Evolutionary conservation across 768 basidiomycete species (phyloP).

Genomic region (Epithele typhae): DNA sequence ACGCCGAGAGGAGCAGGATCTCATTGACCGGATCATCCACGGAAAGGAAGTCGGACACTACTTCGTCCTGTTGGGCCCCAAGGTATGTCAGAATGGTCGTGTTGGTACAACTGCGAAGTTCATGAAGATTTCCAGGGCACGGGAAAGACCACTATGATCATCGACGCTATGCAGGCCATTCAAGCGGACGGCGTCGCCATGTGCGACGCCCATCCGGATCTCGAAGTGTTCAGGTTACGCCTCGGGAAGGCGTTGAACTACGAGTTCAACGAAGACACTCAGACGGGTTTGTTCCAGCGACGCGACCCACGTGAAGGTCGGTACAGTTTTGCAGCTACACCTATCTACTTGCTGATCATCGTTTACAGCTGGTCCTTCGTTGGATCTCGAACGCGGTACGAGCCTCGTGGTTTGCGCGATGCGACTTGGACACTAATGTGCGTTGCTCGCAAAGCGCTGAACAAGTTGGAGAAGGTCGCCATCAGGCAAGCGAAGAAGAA

Average conservation of each 20-base stretch:
- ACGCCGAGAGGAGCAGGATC: conserved; percentile 67
- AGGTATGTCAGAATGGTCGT: conserved; percentile 37
- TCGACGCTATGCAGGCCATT: conserved; percentile 74
- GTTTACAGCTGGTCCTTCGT: conserved; percentile 69
- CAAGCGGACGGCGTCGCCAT: conserved; percentile 70
- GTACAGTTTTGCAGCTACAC: conserved; percentile 2
- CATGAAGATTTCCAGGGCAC: too few species aligned
- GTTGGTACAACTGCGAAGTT: too few species aligned
- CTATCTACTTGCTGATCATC: conserved; percentile 29
- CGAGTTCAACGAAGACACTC: conserved; percentile 82
- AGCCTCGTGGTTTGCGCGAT: not conserved
- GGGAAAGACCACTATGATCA: conserved; percentile 79
- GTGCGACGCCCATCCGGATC: conserved; percentile 81
- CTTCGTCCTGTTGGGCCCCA: conserved; percentile 73
- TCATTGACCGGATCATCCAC: conserved; percentile 73
- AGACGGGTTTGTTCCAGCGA: conserved; percentile 75
- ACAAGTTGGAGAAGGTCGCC: conserved; percentile 85
- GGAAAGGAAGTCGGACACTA: conserved; percentile 72
- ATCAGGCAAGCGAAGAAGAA: conserved; percentile 52
- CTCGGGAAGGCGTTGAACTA: conserved; percentile 84
- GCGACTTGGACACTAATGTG: not conserved
- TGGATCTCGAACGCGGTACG: conserved; percentile 78
- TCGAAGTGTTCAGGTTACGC: conserved; percentile 82
- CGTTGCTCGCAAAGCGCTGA: conserved; percentile 45
- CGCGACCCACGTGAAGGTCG: conserved; percentile 82